Conservation (phyloP, 345 rosid genomes). For the Brassica cretica region DNA sequence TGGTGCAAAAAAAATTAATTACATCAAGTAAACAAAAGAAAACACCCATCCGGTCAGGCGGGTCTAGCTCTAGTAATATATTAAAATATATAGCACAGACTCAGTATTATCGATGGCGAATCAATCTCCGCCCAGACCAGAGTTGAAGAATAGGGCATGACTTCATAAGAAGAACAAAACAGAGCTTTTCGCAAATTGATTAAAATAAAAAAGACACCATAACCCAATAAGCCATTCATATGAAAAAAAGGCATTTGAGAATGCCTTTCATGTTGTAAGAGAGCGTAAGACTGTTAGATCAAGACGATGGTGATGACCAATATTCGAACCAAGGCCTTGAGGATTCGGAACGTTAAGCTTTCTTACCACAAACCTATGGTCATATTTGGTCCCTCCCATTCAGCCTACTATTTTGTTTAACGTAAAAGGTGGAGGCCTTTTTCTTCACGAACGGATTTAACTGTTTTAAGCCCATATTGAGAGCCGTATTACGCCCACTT, state of each 20-base stretch:
- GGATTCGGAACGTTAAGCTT: background rate
- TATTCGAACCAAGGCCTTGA: conserved; percentile 23
- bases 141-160: conserved; percentile 28
- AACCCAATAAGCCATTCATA: no score
- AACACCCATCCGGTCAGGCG: no score
- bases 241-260: conserved; percentile 20
- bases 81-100: no score
- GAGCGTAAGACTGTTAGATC: background rate
- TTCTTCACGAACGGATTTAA: background rate
- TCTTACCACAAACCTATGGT: conserved; percentile 9
- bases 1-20: no score
- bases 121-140: conserved; percentile 3
- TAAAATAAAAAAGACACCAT: no score
- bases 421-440: background rate
- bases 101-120: conserved; percentile 72
- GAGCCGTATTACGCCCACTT: no score
- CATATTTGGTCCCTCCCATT: background rate
- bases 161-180: no score
- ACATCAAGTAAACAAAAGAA: no score
- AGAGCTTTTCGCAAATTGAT: no score
- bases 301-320: background rate
- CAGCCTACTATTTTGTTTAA: background rate
- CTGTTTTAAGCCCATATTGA: background rate
- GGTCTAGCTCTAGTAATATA: no score
- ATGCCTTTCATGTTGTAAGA: conserved; percentile 3